Conservation (phyloP, 257 asterid species). For the Lycium barbarum region DNA sequence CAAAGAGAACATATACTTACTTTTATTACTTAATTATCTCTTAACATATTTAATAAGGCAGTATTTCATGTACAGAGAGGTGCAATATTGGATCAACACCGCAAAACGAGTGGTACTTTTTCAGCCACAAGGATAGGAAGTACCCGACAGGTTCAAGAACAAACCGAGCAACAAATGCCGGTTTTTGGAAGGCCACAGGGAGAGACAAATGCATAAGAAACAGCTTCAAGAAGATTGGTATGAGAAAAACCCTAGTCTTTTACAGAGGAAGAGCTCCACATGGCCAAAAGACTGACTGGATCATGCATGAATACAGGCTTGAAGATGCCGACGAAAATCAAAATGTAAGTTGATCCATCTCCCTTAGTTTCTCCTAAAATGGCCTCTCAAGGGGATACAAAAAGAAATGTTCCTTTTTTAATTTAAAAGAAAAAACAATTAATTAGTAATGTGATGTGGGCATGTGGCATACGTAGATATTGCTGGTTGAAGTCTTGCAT, state of each 20-base stretch:
- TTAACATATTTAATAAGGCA: no score
- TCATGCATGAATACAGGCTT: conserved; percentile 90
- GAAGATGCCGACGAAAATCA: conserved; percentile 58
- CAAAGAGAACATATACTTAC: no score
- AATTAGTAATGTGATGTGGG: not conserved
- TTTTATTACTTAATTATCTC: no score
- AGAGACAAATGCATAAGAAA: conserved; percentile 86
- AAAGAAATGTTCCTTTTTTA: not conserved
- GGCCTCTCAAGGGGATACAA: not conserved
- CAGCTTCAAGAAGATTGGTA: conserved; percentile 75
- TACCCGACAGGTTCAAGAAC: conserved; percentile 95
- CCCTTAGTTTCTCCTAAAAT: not conserved
- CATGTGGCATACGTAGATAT: not conserved
- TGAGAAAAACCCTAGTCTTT: conserved; percentile 91
- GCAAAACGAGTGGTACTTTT: conserved; percentile 89
- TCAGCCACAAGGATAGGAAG: conserved; percentile 94
- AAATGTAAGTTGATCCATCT: conserved; percentile 37
- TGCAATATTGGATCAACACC: conserved; percentile 94
- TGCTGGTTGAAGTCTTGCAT: not conserved
- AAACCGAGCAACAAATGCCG: conserved; percentile 83
- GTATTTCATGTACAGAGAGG: conserved; percentile 44
- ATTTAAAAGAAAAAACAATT: not conserved
- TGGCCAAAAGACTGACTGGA: conserved; percentile 93
- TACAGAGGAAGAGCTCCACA: conserved; percentile 94
- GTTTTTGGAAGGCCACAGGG: conserved; percentile 96